Evolutionary conservation across 257 asterid species (phyloP).

Genomic region (Rauvolfia tetraphylla): DNA sequence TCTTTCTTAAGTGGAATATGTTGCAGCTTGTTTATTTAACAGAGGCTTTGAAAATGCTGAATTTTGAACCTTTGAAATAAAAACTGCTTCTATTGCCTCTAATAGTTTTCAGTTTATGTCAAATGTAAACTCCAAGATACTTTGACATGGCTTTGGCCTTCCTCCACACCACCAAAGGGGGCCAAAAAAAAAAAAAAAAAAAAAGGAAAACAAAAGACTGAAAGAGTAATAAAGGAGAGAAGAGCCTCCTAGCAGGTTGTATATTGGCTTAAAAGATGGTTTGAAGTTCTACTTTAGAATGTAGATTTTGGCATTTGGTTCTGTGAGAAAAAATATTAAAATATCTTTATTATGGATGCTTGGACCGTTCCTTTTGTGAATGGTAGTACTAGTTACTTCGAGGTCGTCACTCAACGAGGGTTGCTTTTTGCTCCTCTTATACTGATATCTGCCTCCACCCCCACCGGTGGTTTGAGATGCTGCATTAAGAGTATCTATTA

Average conservation of each 20-base stretch:
- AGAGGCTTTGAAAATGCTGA: neutral
- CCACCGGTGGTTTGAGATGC: neutral
- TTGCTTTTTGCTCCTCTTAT: neutral
- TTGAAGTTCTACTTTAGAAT: neutral
- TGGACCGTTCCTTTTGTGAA: neutral
- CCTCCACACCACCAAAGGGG: too few relatives aligned
- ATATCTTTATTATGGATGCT: neutral
- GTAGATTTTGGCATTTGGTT: neutral
- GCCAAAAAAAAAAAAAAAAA: too few relatives aligned
- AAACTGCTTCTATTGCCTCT: too few relatives aligned
- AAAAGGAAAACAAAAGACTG: too few relatives aligned
- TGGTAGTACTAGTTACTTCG: neutral
- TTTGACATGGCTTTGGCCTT: too few relatives aligned
- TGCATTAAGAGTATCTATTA: neutral
- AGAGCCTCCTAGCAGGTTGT: neutral
- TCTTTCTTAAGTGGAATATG: neutral
- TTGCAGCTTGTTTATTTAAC: neutral
- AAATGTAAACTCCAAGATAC: neutral
- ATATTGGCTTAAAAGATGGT: neutral
- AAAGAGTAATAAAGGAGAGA: neutral
- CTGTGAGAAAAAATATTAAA: neutral
- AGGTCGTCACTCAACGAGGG: neutral
- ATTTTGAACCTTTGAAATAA: neutral
- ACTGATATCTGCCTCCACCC: neutral
- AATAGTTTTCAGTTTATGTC: neutral